Evolutionary conservation across 148 eudicot genomes (phyloP), one percentile per base, ranked within the genome.

Genomic region (Amaranthus cruentus): DNA sequence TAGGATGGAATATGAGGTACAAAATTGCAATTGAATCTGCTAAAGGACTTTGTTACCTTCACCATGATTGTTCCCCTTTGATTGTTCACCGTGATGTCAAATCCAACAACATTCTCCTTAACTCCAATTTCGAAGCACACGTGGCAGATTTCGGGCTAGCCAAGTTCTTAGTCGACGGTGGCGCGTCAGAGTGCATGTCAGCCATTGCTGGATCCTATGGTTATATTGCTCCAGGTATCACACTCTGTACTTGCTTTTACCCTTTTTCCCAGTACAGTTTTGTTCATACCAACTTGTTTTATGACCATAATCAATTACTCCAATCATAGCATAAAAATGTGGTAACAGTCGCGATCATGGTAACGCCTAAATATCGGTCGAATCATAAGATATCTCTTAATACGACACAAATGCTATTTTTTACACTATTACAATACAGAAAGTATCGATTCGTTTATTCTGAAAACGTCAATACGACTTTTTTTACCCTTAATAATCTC

Each of bases 61-160:
- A 96, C 81, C 97, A 92, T 62, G 99, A 96, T 69, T 96, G 99
- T 70, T 86, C 92, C 8, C 99, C 99, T 5, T 43, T 92, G 84
- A 96, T 96, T 9, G 84, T 96, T 49, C 99, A 96, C 62, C 83
- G 99, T 0, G 99, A 96, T 50, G 97, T 96, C 5, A 96, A 96
- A 76, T 92, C 99, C 4, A 92, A 90, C 72, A 96, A 96, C 47
- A 96, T 96, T 6, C 70, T 96, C 69, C 55, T 96, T 53, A 72
- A 86, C 77, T 86, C 92, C 0, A 80, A 77, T 73, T 92, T 87
- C n/a, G 99, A 96, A 57, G 99, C 99, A 7, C 99, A 92, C 15
- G 96, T 96, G 10, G 99, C 99, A 0, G 99, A 96, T 79, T 96
- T 96, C 18, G 97, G 99, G 3, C 78, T 96, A 5, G 99, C 99